A percentile compares a stretch with the other conserved stretches of the same genome.
These are phyloP conservation scores for Talaromyces wortmannii DNA, from an alignment of 495 filamentous ascomycete species.

Conservation along the genomic window DNA sequence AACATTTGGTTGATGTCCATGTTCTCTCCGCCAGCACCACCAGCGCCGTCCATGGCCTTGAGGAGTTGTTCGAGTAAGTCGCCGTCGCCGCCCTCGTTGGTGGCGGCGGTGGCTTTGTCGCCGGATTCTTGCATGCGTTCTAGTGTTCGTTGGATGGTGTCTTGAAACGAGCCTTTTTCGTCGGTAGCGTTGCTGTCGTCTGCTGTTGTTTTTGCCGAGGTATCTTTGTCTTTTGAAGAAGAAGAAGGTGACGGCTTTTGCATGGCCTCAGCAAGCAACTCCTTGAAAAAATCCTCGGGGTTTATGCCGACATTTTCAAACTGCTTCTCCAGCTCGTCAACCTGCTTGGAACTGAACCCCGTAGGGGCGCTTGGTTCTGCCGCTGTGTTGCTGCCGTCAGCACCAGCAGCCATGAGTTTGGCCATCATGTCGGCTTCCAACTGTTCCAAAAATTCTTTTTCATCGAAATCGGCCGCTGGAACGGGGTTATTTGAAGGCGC, in stretches of 20 bases:
- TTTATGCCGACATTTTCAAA: slow-evolving; percentile 70
- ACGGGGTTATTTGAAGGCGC: slow-evolving; percentile 5
- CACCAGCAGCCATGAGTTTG: slow-evolving; percentile 52
- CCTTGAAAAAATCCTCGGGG: slow-evolving; percentile 73
- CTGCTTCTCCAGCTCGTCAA: slow-evolving; percentile 2
- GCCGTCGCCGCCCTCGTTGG: slow-evolving; percentile 57
- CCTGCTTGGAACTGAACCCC: background rate
- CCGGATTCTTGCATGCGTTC: slow-evolving; percentile 87
- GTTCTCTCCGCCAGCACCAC: slow-evolving; percentile 56
- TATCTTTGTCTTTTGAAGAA: slow-evolving; percentile 22
- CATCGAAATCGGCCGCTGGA: slow-evolving; percentile 23
- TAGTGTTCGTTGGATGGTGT: slow-evolving; percentile 85
- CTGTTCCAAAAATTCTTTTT: slow-evolving; percentile 69
- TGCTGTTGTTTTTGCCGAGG: slow-evolving; percentile 13
- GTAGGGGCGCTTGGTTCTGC: background rate
- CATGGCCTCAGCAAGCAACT: slow-evolving; percentile 41
- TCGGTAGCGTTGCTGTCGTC: slow-evolving; percentile 5
- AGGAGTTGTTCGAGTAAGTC: slow-evolving; percentile 81
- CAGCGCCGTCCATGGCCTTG: slow-evolving; percentile 68
- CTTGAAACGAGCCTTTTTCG: slow-evolving; percentile 63
- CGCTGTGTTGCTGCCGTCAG: slow-evolving; percentile 15
- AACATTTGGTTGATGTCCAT: slow-evolving; percentile 91
- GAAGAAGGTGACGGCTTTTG: slow-evolving; percentile 14
- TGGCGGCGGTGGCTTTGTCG: slow-evolving; percentile 73
- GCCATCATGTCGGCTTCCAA: slow-evolving; percentile 78